Evolutionary conservation across 192 early-diverging fungal genomes (phyloP).

Genomic region (Paraglomus brasilianum): DNA sequence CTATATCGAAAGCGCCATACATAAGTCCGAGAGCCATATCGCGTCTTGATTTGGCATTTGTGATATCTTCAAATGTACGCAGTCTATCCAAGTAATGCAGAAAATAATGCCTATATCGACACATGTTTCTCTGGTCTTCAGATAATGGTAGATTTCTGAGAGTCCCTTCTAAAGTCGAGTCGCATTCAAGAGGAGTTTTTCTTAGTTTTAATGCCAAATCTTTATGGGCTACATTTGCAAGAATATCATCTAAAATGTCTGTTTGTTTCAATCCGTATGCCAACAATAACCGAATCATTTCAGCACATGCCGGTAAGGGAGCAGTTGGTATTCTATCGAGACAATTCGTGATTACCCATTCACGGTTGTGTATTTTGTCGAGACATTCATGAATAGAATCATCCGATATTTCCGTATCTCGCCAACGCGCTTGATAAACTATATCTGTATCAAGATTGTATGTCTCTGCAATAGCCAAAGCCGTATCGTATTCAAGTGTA

Average conservation of each 20-base stretch:
- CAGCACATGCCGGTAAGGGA: background rate
- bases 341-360: slow-evolving; percentile 60
- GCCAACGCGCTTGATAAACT: slow-evolving; percentile 64
- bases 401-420: slow-evolving; percentile 38
- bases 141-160: slow-evolving; percentile 27
- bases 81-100: slow-evolving; percentile 64
- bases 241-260: slow-evolving; percentile 41
- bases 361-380: slow-evolving; percentile 51
- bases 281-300: slow-evolving; percentile 44
- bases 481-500: slow-evolving; percentile 52
- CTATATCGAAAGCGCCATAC: slow-evolving; percentile 3
- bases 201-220: slow-evolving; percentile 35
- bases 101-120: slow-evolving; percentile 52
- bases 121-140: slow-evolving; percentile 41
- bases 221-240: slow-evolving; percentile 36
- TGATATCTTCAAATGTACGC: slow-evolving; percentile 58
- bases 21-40: background rate
- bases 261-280: slow-evolving; percentile 55
- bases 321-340: slow-evolving; percentile 41
- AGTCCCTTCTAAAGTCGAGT: background rate
- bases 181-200: slow-evolving; percentile 20
- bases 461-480: slow-evolving; percentile 53
- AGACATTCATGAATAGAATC: slow-evolving; percentile 41
- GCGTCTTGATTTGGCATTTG: slow-evolving; percentile 23
- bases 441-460: slow-evolving; percentile 56